Percentiles rank a stretch among this genome's conserved stretches.
Conservation (phyloP, 371 early-diverging fungal species). For the Apophysomyces variabilis region DNA sequence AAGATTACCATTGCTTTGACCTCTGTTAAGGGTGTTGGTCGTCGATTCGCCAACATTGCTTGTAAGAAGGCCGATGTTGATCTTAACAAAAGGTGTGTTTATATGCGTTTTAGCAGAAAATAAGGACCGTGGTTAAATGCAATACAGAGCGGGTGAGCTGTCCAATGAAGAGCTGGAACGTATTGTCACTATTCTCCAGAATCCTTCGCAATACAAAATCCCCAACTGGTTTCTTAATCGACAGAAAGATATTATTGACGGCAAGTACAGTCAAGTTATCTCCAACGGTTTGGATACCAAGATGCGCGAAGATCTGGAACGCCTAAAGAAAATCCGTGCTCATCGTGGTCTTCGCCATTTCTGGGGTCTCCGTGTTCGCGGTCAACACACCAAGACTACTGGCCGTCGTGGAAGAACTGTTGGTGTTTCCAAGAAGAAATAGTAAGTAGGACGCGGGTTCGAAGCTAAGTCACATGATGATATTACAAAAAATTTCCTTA, state of each 20-base stretch:
- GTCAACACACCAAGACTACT: constrained; percentile 97
- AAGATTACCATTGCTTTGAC: constrained; percentile 96
- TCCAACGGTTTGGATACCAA: constrained; percentile 93
- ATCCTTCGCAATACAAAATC: constrained; percentile 94
- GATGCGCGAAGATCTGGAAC: constrained; percentile 95
- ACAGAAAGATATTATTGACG: constrained; percentile 94
- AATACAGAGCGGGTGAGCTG: constrained; percentile 93
- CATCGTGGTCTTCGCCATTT: constrained; percentile 94
- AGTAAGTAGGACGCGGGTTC: constrained; percentile 16
- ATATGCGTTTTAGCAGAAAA: neutral
- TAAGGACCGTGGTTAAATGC: neutral
- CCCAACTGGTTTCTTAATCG: constrained; percentile 98
- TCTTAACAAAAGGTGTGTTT: constrained; percentile 79
- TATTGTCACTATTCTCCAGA: constrained; percentile 84
- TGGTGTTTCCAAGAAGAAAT: constrained; percentile 97
- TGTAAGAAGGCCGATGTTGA: constrained; percentile 98
- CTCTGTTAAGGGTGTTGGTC: constrained; percentile 97
- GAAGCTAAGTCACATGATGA: constrained; percentile 1
- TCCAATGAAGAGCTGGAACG: constrained; percentile 89
- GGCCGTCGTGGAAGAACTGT: constrained; percentile 96
- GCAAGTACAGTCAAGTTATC: constrained; percentile 90
- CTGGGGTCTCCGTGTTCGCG: constrained; percentile 93
- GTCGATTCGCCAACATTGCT: constrained; percentile 95
- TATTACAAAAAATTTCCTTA: constrained; percentile 13
- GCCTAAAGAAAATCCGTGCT: constrained; percentile 94